phyloP scores from a whole-genome alignment of 768 basidiomycete genomes.

The Chalciporus pseudorubinellus region DNA sequence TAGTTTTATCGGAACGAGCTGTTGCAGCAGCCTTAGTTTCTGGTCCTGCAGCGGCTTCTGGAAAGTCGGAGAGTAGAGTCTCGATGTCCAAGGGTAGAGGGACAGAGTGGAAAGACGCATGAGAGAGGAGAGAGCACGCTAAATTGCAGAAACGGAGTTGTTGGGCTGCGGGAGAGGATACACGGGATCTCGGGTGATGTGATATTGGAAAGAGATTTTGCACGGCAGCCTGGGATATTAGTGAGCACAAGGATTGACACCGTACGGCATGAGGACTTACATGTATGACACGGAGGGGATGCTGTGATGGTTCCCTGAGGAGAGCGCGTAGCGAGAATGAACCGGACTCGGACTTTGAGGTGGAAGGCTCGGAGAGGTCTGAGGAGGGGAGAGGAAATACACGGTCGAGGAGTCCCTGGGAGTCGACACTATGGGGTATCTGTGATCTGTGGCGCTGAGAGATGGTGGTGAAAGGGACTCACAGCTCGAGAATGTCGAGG shows the following conservation, averaged over 20 bases:
- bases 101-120: slow-evolving; percentile 53
- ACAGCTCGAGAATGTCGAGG: slow-evolving; percentile 61
- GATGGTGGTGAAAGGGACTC: slow-evolving; percentile 14
- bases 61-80: slow-evolving; percentile 37
- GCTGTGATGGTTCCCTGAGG: slow-evolving; percentile 49
- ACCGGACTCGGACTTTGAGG: slow-evolving; percentile 34
- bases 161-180: slow-evolving; percentile 61
- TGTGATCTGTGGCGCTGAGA: not conserved
- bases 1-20: slow-evolving; percentile 27
- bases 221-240: slow-evolving; percentile 51
- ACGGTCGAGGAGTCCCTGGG: slow-evolving; percentile 76
- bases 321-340: slow-evolving; percentile 55
- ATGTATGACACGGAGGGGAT: slow-evolving; percentile 54
- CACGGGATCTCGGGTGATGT: slow-evolving; percentile 60
- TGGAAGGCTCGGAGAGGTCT: slow-evolving; percentile 40
- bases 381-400: slow-evolving; percentile 56
- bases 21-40: slow-evolving; percentile 26
- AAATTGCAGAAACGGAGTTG: slow-evolving; percentile 75
- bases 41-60: slow-evolving; percentile 21
- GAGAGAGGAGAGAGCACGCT: slow-evolving; percentile 68
- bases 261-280: slow-evolving; percentile 39
- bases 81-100: slow-evolving; percentile 47
- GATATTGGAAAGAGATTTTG: slow-evolving; percentile 67
- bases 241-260: not conserved
- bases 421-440: slow-evolving; percentile 52